Evolutionary conservation across 257 asterid genomes (phyloP), one percentile per base, ranked within the genome.

Genomic region (Rubia yunnanensis): DNA sequence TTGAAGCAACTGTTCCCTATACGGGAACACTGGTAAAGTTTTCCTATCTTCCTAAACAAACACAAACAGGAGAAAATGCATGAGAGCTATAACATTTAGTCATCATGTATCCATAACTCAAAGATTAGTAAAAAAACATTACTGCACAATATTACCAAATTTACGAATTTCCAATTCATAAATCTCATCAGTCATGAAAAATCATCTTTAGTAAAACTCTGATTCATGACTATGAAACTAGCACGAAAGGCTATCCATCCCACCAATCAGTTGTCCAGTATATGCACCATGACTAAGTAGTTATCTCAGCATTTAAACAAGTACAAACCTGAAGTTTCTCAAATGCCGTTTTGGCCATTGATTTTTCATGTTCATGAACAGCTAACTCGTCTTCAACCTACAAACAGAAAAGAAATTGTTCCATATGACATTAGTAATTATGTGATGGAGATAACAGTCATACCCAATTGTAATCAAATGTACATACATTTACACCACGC

Each of bases 401-500:
- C 76, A 59, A 20, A 69, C 24, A 72, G 63, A 74, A 31, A 74
- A 56, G 72, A 22, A 64, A 60, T 36, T 26, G 57, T 57, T 59
- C n/a, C 53, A 27, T 49, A 49, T 20, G 70, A 64, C 54, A 39
- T 35, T 35, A 23, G 32, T 35, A 64, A 59, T n/a, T 11, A 56
- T 39, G 52, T 44, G 52, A 63, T 39, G 52, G 17, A 26, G 6
- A 31, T 60, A 52, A 26, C 1, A 2, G 7, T 20, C 1, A 32
- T 57, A 13, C 14, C 24, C 30, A 56, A 48, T 3, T 11, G 15
- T 50, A 26, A 30, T 52, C 76, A 34, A 49, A 68, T 56, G 39
- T 30, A 75, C 89, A 17, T 74, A 88, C 95, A 84, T 86, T 89
- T 59, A 81, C 85, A 68, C 98, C 97, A 70, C 82, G 94, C 91